Evolutionary conservation across 163 green algal species (phyloP).

Genomic region (Coccomyxa subellipsoidea): DNA sequence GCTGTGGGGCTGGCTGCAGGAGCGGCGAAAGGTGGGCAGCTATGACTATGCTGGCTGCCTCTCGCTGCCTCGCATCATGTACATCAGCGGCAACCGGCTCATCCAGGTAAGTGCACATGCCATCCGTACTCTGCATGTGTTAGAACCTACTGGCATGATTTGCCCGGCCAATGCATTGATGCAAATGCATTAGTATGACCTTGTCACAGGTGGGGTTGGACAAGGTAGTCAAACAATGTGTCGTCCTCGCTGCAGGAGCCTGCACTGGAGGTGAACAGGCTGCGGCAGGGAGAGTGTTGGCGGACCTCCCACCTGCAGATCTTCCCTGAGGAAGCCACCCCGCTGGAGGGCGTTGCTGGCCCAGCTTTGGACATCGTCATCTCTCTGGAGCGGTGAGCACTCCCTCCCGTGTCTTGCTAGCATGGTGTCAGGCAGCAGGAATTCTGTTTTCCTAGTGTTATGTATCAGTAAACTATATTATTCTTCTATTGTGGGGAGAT

Average conservation of each 20-base stretch:
- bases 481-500: too few relatives aligned
- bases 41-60: conserved; percentile 82
- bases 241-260: conserved; percentile 7
- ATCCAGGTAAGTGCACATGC: conserved; percentile 46
- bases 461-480: too few relatives aligned
- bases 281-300: conserved; percentile 36
- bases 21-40: conserved; percentile 63
- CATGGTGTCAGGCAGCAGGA: too few relatives aligned
- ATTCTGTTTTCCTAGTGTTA: too few relatives aligned
- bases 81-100: conserved; percentile 28
- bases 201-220: too few relatives aligned
- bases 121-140: too few relatives aligned
- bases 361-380: conserved; percentile 53
- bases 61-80: conserved; percentile 66
- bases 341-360: conserved; percentile 36
- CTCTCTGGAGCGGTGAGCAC: conserved; percentile 43
- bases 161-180: too few relatives aligned
- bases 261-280: conserved; percentile 36
- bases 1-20: conserved; percentile 84
- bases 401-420: neutral
- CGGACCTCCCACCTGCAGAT: conserved; percentile 27
- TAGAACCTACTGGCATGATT: too few relatives aligned
- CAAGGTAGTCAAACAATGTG: too few relatives aligned
- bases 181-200: too few relatives aligned
- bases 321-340: conserved; percentile 22